Percentiles rank a stretch among this genome's conserved stretches.
These are phyloP conservation scores for Hymenoscyphus fructigenus DNA, from an alignment of 2,329 filamentous ascomycete genomes.

Conservation along the genomic window DNA sequence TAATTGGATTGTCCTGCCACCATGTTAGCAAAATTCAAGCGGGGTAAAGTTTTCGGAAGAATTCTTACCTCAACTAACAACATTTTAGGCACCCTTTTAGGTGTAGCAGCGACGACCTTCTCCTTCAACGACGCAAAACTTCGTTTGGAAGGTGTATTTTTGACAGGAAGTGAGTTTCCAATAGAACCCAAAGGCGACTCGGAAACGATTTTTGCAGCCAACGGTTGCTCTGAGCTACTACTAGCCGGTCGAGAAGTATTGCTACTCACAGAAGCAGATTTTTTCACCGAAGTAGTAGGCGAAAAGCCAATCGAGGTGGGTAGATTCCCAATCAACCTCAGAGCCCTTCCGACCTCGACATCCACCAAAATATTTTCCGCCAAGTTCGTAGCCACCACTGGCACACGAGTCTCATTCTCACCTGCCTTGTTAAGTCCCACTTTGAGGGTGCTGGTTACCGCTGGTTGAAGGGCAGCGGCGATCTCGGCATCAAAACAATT, in stretches of 20 bases:
- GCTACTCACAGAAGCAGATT: neutral
- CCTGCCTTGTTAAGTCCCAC: neutral
- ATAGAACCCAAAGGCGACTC: neutral
- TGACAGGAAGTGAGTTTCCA: neutral
- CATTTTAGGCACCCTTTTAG: conserved; percentile 17
- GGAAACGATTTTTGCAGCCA: neutral
- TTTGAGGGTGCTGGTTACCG: neutral
- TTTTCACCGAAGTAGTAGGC: conserved; percentile 19
- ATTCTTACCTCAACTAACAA: conserved; percentile 27
- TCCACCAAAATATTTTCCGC: neutral
- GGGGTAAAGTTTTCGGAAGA: neutral
- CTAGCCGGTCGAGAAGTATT: neutral
- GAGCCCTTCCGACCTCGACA: conserved; percentile 10
- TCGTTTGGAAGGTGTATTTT: neutral
- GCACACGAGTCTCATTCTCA: neutral
- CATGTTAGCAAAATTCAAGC: neutral
- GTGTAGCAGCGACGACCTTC: neutral
- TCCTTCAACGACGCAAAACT: neutral
- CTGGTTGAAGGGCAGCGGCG: neutral
- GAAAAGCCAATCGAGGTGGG: conserved; percentile 28
- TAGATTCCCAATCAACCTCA: conserved; percentile 23
- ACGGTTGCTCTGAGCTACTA: neutral
- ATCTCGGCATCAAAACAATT: conserved; percentile 26
- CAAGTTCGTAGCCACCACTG: neutral
- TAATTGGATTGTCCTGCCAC: conserved; percentile 9